phyloP scores from a whole-genome alignment of 257 asterid genomes.

The Paulownia fortunei region DNA sequence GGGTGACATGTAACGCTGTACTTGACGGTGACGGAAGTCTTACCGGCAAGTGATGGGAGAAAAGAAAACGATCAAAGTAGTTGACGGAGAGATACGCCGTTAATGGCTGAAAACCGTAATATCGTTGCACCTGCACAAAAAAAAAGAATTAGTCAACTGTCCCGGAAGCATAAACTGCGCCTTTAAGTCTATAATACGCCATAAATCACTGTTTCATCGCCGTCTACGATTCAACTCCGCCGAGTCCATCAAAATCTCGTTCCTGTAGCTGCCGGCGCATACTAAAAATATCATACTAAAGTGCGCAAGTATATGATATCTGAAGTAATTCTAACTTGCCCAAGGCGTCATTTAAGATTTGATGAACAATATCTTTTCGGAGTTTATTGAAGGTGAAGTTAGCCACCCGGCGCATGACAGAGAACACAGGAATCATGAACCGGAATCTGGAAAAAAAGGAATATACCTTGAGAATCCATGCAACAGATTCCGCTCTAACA shows the following conservation, averaged over 20 bases:
- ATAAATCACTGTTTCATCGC: constrained; percentile 31
- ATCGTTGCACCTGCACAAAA: constrained; percentile 72
- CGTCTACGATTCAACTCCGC: neutral
- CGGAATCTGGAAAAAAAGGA: constrained; percentile 5
- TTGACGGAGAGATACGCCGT: constrained; percentile 91
- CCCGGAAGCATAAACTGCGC: constrained; percentile 29
- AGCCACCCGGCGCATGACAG: constrained; percentile 31
- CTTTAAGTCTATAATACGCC: constrained; percentile 20
- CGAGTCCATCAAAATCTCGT: neutral
- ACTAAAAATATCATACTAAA: constrained; percentile 7
- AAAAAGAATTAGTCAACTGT: constrained; percentile 21
- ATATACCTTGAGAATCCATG: constrained; percentile 93
- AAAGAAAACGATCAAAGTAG: constrained; percentile 85
- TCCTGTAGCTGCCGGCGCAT: constrained; percentile 12
- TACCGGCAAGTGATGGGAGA: constrained; percentile 79
- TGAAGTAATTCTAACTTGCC: neutral
- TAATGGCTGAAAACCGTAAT: constrained; percentile 75
- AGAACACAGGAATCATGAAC: neutral
- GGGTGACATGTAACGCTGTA: neutral
- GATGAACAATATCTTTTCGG: neutral
- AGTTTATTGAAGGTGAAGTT: constrained; percentile 8
- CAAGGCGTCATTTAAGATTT: neutral
- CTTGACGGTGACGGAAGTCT: constrained; percentile 35
- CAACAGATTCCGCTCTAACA: constrained; percentile 64
- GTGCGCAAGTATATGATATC: neutral